Percentiles rank a stretch among this genome's conserved stretches.
Conservation (phyloP, 2,329 filamentous ascomycete genomes). For the Arthrobotrys entomopaga region DNA sequence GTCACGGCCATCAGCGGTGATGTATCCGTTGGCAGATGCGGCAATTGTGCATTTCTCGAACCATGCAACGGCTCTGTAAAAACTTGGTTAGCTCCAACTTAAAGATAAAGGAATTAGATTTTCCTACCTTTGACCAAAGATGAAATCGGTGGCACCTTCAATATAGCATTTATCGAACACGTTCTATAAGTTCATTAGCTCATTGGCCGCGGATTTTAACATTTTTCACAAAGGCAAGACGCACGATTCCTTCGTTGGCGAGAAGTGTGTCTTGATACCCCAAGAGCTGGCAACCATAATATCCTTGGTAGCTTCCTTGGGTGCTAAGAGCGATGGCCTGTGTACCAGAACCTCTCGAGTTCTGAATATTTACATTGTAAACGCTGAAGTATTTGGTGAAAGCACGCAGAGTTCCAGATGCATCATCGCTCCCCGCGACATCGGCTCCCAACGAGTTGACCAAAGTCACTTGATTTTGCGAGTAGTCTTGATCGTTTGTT, state of each 20-base stretch:
- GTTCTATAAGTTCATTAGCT: conserved; percentile 61
- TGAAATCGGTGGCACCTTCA: conserved; percentile 70
- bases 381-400: conserved; percentile 67
- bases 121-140: conserved; percentile 66
- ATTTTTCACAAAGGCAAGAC: neutral
- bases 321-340: conserved; percentile 69
- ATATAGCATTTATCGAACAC: conserved; percentile 70
- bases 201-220: neutral
- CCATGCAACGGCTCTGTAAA: conserved; percentile 64
- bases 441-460: conserved; percentile 64
- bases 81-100: conserved; percentile 2
- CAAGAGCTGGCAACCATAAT: conserved; percentile 69
- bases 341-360: conserved; percentile 63
- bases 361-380: conserved; percentile 72
- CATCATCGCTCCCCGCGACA: conserved; percentile 66
- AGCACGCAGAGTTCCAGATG: conserved; percentile 66
- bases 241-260: conserved; percentile 63
- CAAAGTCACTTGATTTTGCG: conserved; percentile 68
- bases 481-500: conserved; percentile 66
- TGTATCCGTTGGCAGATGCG: conserved; percentile 65
- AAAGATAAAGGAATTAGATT: neutral
- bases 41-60: conserved; percentile 66
- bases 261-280: conserved; percentile 70
- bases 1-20: conserved; percentile 65
- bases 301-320: conserved; percentile 67